Evolutionary conservation across 345 rosid species (phyloP).

Genomic region (Heritiera littoralis): DNA sequence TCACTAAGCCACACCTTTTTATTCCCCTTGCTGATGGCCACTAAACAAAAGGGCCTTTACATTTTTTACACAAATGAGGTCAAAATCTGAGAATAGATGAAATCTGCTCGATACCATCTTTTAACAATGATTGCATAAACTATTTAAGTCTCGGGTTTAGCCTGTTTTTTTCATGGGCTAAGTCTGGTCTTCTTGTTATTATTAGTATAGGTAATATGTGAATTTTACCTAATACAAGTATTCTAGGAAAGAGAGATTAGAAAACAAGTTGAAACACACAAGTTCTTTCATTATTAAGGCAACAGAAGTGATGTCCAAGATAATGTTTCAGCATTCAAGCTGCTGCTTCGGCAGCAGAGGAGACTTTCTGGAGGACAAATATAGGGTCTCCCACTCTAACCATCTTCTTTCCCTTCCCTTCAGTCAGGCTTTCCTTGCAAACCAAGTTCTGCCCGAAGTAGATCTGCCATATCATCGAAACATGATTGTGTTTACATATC

Average conservation of each 20-base stretch:
- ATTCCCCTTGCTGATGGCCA: not conserved
- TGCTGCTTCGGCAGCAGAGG: slow-evolving; percentile 74
- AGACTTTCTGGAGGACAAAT: slow-evolving; percentile 48
- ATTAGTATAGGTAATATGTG: too few species aligned
- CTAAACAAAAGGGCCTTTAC: not conserved
- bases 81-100: too few species aligned
- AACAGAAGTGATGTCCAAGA: not conserved
- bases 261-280: too few species aligned
- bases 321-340: slow-evolving; percentile 39
- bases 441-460: slow-evolving; percentile 86
- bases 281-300: not conserved
- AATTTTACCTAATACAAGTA: too few species aligned
- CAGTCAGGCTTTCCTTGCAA: slow-evolving; percentile 46
- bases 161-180: too few species aligned
- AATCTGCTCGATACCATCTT: too few species aligned
- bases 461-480: slow-evolving; percentile 42
- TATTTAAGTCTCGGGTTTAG: too few species aligned
- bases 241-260: too few species aligned
- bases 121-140: too few species aligned
- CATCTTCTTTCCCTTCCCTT: slow-evolving; percentile 39
- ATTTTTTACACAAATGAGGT: too few species aligned
- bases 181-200: too few species aligned
- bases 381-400: slow-evolving; percentile 73
- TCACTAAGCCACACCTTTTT: not conserved
- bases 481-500: not conserved